Evolutionary conservation across 805 yeast species (phyloP).

Genomic region (Candida easanensis): DNA sequence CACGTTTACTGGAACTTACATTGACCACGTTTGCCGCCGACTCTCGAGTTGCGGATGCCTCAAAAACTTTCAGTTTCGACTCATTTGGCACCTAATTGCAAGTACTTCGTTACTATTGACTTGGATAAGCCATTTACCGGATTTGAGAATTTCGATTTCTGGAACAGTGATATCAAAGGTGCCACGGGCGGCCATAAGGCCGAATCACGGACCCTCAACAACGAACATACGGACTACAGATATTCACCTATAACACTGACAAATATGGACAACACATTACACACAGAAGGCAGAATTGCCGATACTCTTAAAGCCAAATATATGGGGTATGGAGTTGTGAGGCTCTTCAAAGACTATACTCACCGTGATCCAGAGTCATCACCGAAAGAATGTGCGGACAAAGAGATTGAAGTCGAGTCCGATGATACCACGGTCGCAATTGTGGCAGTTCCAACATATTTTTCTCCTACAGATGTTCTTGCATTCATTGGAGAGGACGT

Average conservation of each 20-base stretch:
- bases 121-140: not conserved
- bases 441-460: constrained; percentile 83
- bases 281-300: not conserved
- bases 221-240: not conserved
- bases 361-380: too few species aligned
- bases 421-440: constrained; percentile 73
- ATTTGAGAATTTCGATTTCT: too few species aligned
- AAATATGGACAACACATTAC: not conserved
- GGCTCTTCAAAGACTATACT: constrained; percentile 53
- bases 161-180: too few species aligned
- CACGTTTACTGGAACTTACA: too few species aligned
- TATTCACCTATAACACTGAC: not conserved
- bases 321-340: constrained; percentile 72
- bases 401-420: constrained; percentile 34
- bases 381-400: not conserved
- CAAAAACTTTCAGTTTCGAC: too few species aligned
- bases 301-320: constrained; percentile 44
- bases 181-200: too few species aligned
- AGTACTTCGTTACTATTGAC: constrained; percentile 6
- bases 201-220: too few species aligned
- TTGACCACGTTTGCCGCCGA: too few species aligned
- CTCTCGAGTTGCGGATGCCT: too few species aligned
- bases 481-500: constrained; percentile 74
- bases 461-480: constrained; percentile 78
- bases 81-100: not conserved